phyloP scores from a whole-genome alignment of 148 eudicot genomes.

The Hydrangea macrophylla region DNA sequence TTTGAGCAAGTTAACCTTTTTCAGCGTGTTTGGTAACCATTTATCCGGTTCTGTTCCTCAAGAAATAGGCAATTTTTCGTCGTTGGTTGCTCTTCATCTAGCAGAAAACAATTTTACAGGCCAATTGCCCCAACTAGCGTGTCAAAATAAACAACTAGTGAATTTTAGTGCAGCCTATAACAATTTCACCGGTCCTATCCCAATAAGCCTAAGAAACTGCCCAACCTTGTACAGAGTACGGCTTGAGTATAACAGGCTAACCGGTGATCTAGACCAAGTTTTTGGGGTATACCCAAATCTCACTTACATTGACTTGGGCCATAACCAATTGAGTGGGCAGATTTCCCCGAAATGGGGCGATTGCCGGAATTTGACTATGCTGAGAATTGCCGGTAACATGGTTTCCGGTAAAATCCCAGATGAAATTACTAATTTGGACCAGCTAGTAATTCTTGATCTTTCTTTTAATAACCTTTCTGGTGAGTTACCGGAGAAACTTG shows the following conservation, averaged over 20 bases:
- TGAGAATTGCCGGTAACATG: neutral
- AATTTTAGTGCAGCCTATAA: slow-evolving; percentile 8
- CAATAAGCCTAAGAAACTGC: slow-evolving; percentile 8
- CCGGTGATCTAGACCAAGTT: neutral
- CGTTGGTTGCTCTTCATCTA: slow-evolving; percentile 1
- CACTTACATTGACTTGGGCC: neutral
- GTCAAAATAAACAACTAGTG: neutral
- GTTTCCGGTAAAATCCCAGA: slow-evolving; percentile 6
- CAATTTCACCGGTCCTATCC: slow-evolving; percentile 1
- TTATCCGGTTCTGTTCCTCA: slow-evolving; percentile 4
- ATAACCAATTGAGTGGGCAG: neutral
- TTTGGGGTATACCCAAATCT: slow-evolving; percentile 9
- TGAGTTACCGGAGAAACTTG: neutral
- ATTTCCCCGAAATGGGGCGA: neutral
- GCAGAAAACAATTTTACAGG: neutral
- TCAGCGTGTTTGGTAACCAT: neutral
- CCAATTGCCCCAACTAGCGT: neutral
- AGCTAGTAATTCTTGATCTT: slow-evolving; percentile 1
- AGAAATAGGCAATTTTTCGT: slow-evolving; percentile 4
- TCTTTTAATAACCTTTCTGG: slow-evolving; percentile 3
- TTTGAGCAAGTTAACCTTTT: neutral
- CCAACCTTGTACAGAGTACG: slow-evolving; percentile 8
- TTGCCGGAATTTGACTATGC: neutral
- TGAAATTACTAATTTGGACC: neutral
- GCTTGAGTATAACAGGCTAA: slow-evolving; percentile 7